Evolutionary conservation across 306 rosid genomes (phyloP).

Genomic region (Dryas alaskensis): DNA sequence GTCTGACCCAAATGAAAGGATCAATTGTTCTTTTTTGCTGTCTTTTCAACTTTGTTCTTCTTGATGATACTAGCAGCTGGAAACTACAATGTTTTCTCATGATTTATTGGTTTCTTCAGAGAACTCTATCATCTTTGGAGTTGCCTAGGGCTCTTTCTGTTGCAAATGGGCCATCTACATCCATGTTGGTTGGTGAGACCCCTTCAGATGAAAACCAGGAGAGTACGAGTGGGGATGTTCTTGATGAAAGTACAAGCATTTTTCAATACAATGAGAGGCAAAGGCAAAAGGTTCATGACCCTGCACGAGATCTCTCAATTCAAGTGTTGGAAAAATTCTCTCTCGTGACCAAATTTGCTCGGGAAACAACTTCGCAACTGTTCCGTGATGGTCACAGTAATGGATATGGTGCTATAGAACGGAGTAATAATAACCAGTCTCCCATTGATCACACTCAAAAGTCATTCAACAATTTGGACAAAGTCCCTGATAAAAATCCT

Average conservation of each 20-base stretch:
- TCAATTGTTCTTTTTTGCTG: background rate
- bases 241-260: constrained; percentile 39
- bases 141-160: constrained; percentile 73
- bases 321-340: constrained; percentile 95
- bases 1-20: background rate
- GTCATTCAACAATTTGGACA: constrained; percentile 41
- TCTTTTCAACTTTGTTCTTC: background rate
- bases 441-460: constrained; percentile 42
- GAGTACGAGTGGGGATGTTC: constrained; percentile 41
- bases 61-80: background rate
- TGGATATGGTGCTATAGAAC: constrained; percentile 56
- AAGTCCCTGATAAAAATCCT: constrained; percentile 39
- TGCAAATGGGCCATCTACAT: constrained; percentile 54
- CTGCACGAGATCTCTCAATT: constrained; percentile 89
- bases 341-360: constrained; percentile 95
- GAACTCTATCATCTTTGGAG: constrained; percentile 91
- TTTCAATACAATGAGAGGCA: constrained; percentile 59
- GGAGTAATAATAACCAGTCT: constrained; percentile 46
- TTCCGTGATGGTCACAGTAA: constrained; percentile 72
- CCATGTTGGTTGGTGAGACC: constrained; percentile 44
- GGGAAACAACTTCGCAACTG: constrained; percentile 96
- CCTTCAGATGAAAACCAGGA: constrained; percentile 47
- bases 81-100: constrained; percentile 30
- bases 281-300: constrained; percentile 67
- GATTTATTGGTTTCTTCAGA: constrained; percentile 55